Evolutionary conservation across 1,139 yeast genomes (phyloP).

Genomic region (Saccharomyces hybrid): DNA sequence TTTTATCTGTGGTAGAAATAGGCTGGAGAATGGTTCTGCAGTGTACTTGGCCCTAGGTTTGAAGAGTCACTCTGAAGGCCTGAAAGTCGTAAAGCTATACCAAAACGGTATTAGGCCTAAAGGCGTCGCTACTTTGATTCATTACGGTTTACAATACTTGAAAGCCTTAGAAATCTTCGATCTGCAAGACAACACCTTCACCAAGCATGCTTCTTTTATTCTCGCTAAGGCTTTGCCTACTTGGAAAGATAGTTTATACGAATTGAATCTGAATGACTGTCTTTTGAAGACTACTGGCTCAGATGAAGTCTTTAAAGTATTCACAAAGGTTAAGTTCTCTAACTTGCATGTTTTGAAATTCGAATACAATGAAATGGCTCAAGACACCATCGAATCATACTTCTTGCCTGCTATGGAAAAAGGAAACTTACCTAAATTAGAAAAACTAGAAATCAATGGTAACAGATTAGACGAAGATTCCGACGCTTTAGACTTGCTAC

Average conservation of each 20-base stretch:
- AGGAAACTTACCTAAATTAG: slow-evolving; percentile 52
- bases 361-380: slow-evolving; percentile 85
- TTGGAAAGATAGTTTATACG: slow-evolving; percentile 54
- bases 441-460: slow-evolving; percentile 78
- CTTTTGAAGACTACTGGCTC: slow-evolving; percentile 75
- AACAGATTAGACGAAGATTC: slow-evolving; percentile 81
- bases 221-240: slow-evolving; percentile 50
- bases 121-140: slow-evolving; percentile 71
- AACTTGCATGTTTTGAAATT: slow-evolving; percentile 55
- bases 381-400: slow-evolving; percentile 45
- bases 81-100: slow-evolving; percentile 71
- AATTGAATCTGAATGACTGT: slow-evolving; percentile 85
- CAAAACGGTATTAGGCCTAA: slow-evolving; percentile 96
- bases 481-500: slow-evolving; percentile 47
- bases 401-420: slow-evolving; percentile 48
- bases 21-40: slow-evolving; percentile 89
- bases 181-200: slow-evolving; percentile 91
- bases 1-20: slow-evolving; percentile 91
- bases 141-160: slow-evolving; percentile 62
- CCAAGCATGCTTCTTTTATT: slow-evolving; percentile 72
- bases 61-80: slow-evolving; percentile 57
- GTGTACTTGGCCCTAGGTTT: slow-evolving; percentile 70
- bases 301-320: slow-evolving; percentile 43
- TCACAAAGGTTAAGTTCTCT: slow-evolving; percentile 37
- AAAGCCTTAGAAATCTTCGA: slow-evolving; percentile 62